These are phyloP conservation scores for Porpolomopsis calyptriformis DNA, from an alignment of 768 basidiomycete genomes.

Conservation along the genomic window DNA sequence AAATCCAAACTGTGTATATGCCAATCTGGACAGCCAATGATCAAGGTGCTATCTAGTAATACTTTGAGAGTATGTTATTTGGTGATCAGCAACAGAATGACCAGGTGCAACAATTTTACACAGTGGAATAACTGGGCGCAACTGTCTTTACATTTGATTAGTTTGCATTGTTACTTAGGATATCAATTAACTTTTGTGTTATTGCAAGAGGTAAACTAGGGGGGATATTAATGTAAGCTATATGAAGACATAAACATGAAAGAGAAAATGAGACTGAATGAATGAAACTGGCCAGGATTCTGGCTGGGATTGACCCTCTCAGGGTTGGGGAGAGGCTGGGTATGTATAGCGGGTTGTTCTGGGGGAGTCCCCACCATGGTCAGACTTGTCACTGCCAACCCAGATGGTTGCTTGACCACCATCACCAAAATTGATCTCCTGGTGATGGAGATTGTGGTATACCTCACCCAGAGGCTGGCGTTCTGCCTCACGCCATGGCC, in stretches of 20 bases:
- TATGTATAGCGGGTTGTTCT: conserved; percentile 3
- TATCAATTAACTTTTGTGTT: background rate
- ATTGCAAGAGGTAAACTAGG: conserved; percentile 3
- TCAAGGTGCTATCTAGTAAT: conserved; percentile 24
- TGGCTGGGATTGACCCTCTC: background rate
- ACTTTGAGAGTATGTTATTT: conserved; percentile 31
- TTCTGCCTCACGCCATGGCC: background rate
- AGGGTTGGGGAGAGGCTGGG: background rate
- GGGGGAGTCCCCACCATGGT: conserved; percentile 3
- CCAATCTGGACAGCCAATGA: conserved; percentile 25
- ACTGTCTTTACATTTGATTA: conserved; percentile 1
- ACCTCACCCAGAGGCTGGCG: conserved; percentile 1
- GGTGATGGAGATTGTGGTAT: conserved; percentile 1
- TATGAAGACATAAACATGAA: background rate
- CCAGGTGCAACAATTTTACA: conserved; percentile 25
- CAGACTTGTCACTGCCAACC: conserved; percentile 6
- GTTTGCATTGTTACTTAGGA: no score
- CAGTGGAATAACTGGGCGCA: conserved; percentile 3
- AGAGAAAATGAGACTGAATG: background rate
- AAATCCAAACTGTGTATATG: conserved; percentile 33
- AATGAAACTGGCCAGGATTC: background rate
- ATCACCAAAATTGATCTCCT: conserved; percentile 9
- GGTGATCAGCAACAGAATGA: conserved; percentile 22
- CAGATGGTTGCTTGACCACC: conserved; percentile 8
- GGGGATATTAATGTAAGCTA: background rate